Conservation (phyloP, 805 yeast species). For the Cyberlindnera misumaiensis region DNA sequence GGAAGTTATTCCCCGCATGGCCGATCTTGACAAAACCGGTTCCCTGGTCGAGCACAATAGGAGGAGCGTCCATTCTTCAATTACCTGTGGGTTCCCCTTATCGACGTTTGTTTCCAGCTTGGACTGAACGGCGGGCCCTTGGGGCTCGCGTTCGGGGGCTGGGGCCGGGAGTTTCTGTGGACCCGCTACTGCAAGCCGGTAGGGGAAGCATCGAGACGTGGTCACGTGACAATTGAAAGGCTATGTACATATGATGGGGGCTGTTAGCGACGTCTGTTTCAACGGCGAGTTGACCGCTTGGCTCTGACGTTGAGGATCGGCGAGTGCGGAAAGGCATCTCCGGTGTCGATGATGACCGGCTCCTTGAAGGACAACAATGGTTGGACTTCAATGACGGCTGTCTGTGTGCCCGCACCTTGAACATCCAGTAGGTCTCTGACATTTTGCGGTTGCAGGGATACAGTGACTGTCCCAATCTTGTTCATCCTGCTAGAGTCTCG, state of each 20-base stretch:
- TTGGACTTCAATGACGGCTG: slow-evolving; percentile 9
- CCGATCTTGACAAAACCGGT: slow-evolving; percentile 98
- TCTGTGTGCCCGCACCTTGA: not conserved
- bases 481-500: slow-evolving; percentile 3
- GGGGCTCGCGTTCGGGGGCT: too few relatives aligned
- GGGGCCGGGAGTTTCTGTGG: too few relatives aligned
- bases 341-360: slow-evolving; percentile 12
- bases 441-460: slow-evolving; percentile 12
- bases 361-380: slow-evolving; percentile 11
- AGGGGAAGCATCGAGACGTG: too few relatives aligned
- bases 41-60: slow-evolving; percentile 89
- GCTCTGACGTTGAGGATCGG: slow-evolving; percentile 17
- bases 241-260: not conserved
- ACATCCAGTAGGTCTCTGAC: slow-evolving; percentile 6
- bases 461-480: slow-evolving; percentile 13
- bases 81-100: not conserved
- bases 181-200: too few relatives aligned
- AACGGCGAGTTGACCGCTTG: slow-evolving; percentile 7
- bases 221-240: too few relatives aligned
- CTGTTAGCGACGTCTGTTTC: not conserved
- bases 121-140: too few relatives aligned
- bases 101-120: too few relatives aligned
- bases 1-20: slow-evolving; percentile 93
- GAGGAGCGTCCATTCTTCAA: slow-evolving; percentile 18
- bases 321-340: slow-evolving; percentile 2